Percentiles rank a stretch among this genome's conserved stretches.
Conservation (phyloP, 169 alveolate species). For the Plasmodium gonderi region DNA sequence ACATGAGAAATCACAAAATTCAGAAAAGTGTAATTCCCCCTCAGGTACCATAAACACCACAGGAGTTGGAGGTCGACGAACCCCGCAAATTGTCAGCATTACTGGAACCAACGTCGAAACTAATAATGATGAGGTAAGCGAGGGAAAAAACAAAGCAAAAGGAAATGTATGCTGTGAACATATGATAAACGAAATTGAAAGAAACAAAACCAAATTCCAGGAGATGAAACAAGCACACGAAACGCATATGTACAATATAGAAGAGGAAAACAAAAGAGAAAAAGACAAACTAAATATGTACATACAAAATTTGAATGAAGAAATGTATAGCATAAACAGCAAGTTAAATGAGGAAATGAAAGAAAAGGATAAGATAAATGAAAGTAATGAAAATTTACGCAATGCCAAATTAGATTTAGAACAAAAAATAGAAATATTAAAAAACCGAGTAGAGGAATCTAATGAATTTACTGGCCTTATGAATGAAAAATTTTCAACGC, state of each 20-base stretch:
- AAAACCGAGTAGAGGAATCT: slow-evolving; percentile 7
- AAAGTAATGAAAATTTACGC: slow-evolving; percentile 4
- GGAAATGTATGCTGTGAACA: background rate
- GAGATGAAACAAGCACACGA: background rate
- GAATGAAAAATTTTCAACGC: slow-evolving; percentile 18
- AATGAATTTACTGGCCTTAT: slow-evolving; percentile 25
- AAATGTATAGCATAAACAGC: slow-evolving; percentile 8
- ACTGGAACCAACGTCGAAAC: background rate
- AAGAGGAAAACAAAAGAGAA: slow-evolving; percentile 5
- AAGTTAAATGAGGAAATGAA: background rate
- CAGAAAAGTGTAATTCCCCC: background rate
- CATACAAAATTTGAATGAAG: slow-evolving; percentile 27
- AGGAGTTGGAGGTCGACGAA: too few relatives aligned
- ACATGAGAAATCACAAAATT: background rate
- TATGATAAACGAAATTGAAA: background rate
- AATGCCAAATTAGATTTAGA: slow-evolving; percentile 3
- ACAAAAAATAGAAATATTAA: slow-evolving; percentile 16
- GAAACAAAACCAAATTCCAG: background rate
- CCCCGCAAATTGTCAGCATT: background rate
- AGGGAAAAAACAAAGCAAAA: background rate
- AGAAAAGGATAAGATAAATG: slow-evolving; percentile 16
- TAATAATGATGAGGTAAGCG: background rate
- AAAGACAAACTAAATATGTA: background rate
- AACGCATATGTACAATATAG: background rate
- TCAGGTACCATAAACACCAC: background rate